These are phyloP conservation scores for Epichloe brachyelytri DNA, from an alignment of 2,329 filamentous ascomycete species.

Conservation along the genomic window DNA sequence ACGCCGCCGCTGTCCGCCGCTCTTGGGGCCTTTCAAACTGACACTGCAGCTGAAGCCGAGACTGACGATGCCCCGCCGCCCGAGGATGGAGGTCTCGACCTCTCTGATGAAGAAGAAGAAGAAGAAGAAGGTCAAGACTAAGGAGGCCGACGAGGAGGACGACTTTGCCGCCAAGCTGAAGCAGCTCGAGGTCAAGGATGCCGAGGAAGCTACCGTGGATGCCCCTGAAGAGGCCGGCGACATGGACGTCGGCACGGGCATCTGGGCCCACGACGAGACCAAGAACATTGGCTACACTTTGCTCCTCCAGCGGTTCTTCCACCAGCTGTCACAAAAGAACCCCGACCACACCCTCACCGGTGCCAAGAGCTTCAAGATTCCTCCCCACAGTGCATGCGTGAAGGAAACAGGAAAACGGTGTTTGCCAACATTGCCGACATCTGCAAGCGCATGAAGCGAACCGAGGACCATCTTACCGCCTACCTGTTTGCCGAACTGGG, in stretches of 20 bases:
- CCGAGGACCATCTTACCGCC: constrained; percentile 91
- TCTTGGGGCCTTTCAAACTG: constrained; percentile 39
- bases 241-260: constrained; percentile 75
- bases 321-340: constrained; percentile 86
- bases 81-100: constrained; percentile 41
- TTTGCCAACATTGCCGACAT: constrained; percentile 99
- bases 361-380: constrained; percentile 96
- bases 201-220: constrained; percentile 40
- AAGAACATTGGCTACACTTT: constrained; percentile 72
- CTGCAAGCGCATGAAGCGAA: constrained; percentile 98
- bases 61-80: constrained; percentile 31
- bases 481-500: constrained; percentile 97
- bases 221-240: constrained; percentile 52
- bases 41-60: constrained; percentile 28
- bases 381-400: constrained; percentile 96
- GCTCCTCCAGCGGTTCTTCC: constrained; percentile 87
- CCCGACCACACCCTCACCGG: constrained; percentile 85
- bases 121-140: constrained; percentile 57
- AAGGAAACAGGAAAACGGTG: constrained; percentile 99
- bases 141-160: constrained; percentile 50
- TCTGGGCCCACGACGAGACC: constrained; percentile 74
- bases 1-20: constrained; percentile 46
- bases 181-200: constrained; percentile 52
- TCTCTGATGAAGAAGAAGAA: constrained; percentile 83
- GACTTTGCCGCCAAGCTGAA: constrained; percentile 49